Evolutionary conservation across 2,329 filamentous ascomycete genomes (phyloP), one percentile per base, ranked within the genome.

Genomic region (Xylogone sp.): DNA sequence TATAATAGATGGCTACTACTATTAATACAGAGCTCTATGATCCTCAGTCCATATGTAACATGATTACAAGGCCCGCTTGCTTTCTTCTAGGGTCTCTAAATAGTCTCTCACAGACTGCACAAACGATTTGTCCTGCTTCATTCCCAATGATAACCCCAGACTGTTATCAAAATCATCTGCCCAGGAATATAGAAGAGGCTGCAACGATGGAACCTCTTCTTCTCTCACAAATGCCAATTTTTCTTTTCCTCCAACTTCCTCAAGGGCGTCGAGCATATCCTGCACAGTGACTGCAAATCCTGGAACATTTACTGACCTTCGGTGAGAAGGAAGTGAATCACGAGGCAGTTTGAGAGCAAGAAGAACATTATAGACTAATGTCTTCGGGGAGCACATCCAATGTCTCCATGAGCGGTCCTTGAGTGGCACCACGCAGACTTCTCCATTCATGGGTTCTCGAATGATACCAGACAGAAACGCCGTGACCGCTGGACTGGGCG

Each of bases 391-490:
- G 64, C 74, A 76, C 19, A 83, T 3, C 79, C 68, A 56, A 39
- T 39, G 34, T 5, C 34, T 7, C 34, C 34, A 39, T 5, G 34
- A 63, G 34, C 34, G 34, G 34, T 76, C 72, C 24, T 70, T 60
- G 29, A 81, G 63, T 12, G 81, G 76, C 2, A 83, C 74, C 1
- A 77, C 62, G 53, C 76, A 80, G 55, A 72, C 69, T 49, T 73
- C 64, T 3, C 81, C 81, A 39, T 76, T 71, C 16, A 82, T 64
- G 0, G 79, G 77, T 63, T 84, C 81, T 2, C 82, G 71, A 34
- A 84, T 78, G 56, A 85, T 84, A 1, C 81, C 81, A 2, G 73
- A 81, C 1, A 81, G 74, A 57, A 84, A 84, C 0, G 77, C 81
- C 2, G 77, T 80, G 2, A 81, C 81, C 0, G 81, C 81, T 0